Base-by-base conservation (phyloP, 176 grass and related monocot species). In the Paspalum vaginatum region DNA sequence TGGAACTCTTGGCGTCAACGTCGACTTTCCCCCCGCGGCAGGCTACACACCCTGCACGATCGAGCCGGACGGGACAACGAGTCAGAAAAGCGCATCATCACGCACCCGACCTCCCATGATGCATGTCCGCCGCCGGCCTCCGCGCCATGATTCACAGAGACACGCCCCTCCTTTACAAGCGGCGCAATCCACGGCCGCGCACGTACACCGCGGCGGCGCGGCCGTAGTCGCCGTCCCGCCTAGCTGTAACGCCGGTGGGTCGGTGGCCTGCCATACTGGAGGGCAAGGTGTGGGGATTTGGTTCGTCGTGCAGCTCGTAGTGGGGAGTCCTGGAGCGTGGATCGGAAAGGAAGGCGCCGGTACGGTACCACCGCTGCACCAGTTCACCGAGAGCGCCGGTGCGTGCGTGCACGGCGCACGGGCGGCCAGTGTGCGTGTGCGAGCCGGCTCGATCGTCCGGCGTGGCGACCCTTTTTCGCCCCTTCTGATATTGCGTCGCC, bases 401-500 rank as follows among this genome's bases (percentile, higher is more conserved):
- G 55, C 46, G 61, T 25, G 61, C 16, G 58, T 50, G 25, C 44
- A 27, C 18, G 47, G 46, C 25, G 42, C 32, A 32, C 32, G 32
- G 32, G 32, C 32, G 32, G 32, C 32, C 2, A 32, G 32, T 32
- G 32, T 32, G 70, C 54, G 63, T 17, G 32, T 37, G 79, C 47
- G 75, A 46, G 64, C 26, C 37, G 14, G 46, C 18, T 22, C 47
- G 27, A 21, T 17, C 43, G 40, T 72, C 58, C 48, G n/a, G 69
- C 61, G 39, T 53, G 18, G 69, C 61, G 44, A 49, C 7, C 8
- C 47, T 54, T 79, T 81, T 85, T 79, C 42, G 27, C 46, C 1
- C 12, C 62, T 62, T 48, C 17, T 16, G 38, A 85, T 64, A 85
- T 56, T 78, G 83, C 65, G 73, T 82, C 16, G 83, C 88, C 87